A percentile compares a stretch with the other conserved stretches of the same genome.
Conservation (phyloP, 805 yeast species). For the Blastobotrys peoriensis region DNA sequence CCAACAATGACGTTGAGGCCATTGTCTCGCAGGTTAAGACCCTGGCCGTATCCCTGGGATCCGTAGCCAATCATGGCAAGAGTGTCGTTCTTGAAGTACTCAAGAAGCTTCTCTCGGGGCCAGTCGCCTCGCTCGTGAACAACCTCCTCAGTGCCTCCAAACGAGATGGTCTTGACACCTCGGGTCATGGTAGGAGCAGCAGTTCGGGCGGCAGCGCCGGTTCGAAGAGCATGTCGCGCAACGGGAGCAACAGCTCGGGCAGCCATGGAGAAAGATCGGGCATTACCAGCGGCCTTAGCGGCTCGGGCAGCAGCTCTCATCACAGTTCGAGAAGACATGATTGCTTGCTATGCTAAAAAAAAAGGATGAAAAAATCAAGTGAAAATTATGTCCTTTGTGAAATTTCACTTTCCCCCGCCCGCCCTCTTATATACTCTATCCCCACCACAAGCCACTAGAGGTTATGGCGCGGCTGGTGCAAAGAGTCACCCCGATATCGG, state of each 20-base stretch:
- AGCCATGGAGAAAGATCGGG: constrained; percentile 57
- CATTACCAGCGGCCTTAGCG: constrained; percentile 37
- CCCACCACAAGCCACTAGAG: neutral
- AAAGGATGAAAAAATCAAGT: neutral
- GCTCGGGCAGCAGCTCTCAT: constrained; percentile 45
- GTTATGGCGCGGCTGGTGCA: neutral
- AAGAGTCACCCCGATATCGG: neutral
- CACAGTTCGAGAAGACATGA: constrained; percentile 24
- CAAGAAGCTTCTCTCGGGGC: constrained; percentile 95
- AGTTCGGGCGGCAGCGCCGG: constrained; percentile 36
- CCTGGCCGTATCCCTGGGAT: constrained; percentile 99
- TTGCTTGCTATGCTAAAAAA: constrained; percentile 1
- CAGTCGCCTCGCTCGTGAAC: constrained; percentile 99
- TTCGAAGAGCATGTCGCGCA: constrained; percentile 41
- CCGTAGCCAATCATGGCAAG: constrained; percentile 98
- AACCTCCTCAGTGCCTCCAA: constrained; percentile 89
- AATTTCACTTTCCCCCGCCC: neutral
- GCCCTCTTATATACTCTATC: constrained; percentile 4
- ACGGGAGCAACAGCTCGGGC: constrained; percentile 38
- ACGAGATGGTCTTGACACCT: constrained; percentile 95
- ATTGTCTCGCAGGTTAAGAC: constrained; percentile 97
- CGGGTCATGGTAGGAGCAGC: constrained; percentile 57
- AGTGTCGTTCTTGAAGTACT: constrained; percentile 97
- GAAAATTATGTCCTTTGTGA: neutral
- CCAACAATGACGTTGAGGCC: constrained; percentile 97